phyloP scores from a whole-genome alignment of 129 eudicot genomes.

The Lonicera japonica region DNA sequence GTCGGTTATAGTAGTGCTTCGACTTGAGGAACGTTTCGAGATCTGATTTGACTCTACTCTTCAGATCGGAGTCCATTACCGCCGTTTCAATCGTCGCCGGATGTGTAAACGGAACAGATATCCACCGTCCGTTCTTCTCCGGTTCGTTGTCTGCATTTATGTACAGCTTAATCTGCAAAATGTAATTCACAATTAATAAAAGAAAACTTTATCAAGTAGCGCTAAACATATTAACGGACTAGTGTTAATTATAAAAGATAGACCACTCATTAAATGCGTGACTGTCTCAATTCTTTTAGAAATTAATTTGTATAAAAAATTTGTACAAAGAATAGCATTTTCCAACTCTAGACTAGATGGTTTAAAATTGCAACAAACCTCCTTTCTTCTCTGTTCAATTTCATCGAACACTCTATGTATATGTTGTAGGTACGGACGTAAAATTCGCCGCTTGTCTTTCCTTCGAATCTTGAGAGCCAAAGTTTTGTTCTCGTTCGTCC shows the following conservation, averaged over 20 bases:
- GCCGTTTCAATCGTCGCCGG: constrained; percentile 84
- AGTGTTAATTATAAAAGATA: too few species aligned
- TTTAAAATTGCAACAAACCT: too few species aligned
- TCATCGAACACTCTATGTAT: constrained; percentile 52
- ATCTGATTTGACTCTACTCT: constrained; percentile 62
- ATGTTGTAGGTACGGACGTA: constrained; percentile 73
- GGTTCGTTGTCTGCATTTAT: constrained; percentile 38
- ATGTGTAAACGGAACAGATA: constrained; percentile 60
- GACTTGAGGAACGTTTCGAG: constrained; percentile 71
- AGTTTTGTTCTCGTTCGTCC: constrained; percentile 49
- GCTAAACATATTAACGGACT: too few species aligned
- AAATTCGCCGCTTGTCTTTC: constrained; percentile 58
- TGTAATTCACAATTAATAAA: too few species aligned
- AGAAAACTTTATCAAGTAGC: too few species aligned
- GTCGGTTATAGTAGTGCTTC: constrained; percentile 69
- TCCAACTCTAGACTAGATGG: too few species aligned
- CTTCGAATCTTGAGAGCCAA: constrained; percentile 55
- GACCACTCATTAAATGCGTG: too few species aligned
- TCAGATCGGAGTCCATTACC: constrained; percentile 63
- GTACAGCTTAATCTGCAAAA: too few species aligned
- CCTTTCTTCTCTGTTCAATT: constrained; percentile 51
- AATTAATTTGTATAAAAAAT: too few species aligned
- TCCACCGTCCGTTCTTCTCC: constrained; percentile 68
- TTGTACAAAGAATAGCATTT: too few species aligned
- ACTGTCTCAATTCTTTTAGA: too few species aligned